Evolutionary conservation across 306 rosid species (phyloP), one percentile per base, ranked within the genome.

Genomic region (Potentilla sterilis): DNA sequence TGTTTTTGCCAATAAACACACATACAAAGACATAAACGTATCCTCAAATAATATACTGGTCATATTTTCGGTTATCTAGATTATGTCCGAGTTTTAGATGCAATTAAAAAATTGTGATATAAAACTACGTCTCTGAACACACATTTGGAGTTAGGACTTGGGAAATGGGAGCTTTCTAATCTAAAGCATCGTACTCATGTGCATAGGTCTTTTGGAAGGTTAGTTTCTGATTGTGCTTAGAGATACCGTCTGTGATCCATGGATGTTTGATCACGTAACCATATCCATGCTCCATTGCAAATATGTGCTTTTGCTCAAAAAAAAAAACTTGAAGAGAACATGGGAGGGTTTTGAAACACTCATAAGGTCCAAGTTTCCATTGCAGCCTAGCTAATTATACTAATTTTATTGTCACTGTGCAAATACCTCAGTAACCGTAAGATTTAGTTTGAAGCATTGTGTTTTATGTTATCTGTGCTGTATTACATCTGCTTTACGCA

Each of bases 271-370:
- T 28, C 28, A 28, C 1, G 28, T 28, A 28, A 28, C 28, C 28
- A 28, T 28, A 28, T 28, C 28, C 28, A 28, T 1, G 28, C 28
- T 28, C 28, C 28, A 28, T 28, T 28, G 28, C 28, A 28, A 28
- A 1, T 28, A 28, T 1, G 28, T 28, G 28, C 28, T 28, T 28
- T 28, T 28, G 28, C 28, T 28, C 28, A 28, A 28, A 28, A 28
- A 28, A 28, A 28, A 28, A 28, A 43, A 37, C 38, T 4, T 43
- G 72, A 42, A 21, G 63, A 58, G 11, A 54, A 11, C 37, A 19
- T 71, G 75, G 4, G 7, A 13, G 63, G 47, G 75, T 71, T 71
- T 38, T 71, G 75, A 37, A 71, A 43, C 52, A 38, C 48, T 70
- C 74, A 15, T 51, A 71, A 52, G 65, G 65, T 71, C 52, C 37